phyloP scores from a whole-genome alignment of 768 basidiomycete species.

The Leccinum disarticulatum region DNA sequence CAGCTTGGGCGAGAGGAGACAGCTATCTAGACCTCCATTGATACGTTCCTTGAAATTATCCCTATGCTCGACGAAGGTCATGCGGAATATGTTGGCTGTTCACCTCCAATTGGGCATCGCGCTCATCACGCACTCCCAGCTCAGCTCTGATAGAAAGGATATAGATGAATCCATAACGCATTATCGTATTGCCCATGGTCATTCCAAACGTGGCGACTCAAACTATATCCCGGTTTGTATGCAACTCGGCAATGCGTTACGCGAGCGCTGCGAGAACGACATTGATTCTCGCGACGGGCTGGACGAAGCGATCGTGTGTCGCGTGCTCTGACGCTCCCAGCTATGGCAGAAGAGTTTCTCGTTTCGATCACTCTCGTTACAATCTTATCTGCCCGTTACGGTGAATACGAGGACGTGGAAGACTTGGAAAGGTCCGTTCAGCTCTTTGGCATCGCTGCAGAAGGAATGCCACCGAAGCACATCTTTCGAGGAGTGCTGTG shows the following conservation, averaged over 20 bases:
- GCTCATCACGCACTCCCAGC: constrained; percentile 16
- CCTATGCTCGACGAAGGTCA: constrained; percentile 13
- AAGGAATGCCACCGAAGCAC: constrained; percentile 17
- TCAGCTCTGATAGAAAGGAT: constrained; percentile 8
- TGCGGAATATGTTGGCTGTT: constrained; percentile 1
- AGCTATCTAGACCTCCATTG: constrained; percentile 12
- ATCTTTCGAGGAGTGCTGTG: constrained; percentile 2
- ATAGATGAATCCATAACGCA: constrained; percentile 25
- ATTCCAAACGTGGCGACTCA: constrained; percentile 8
- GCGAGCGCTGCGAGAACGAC: constrained; percentile 10
- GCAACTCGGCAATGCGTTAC: constrained; percentile 18
- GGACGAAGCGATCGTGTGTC: constrained; percentile 19
- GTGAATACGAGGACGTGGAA: not conserved
- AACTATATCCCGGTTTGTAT: constrained; percentile 12
- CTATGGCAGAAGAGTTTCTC: constrained; percentile 5
- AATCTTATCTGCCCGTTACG: constrained; percentile 12
- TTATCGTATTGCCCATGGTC: constrained; percentile 12
- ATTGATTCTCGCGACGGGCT: constrained; percentile 10
- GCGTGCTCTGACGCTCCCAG: constrained; percentile 12
- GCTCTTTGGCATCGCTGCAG: constrained; percentile 9
- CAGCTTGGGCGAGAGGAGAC: constrained; percentile 6
- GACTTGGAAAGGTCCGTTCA: constrained; percentile 20
- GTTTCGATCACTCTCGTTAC: constrained; percentile 9
- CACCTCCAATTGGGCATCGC: constrained; percentile 19
- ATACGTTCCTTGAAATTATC: constrained; percentile 14